Conservation (phyloP, 495 filamentous ascomycete genomes). For the Trichoderma virens region DNA sequence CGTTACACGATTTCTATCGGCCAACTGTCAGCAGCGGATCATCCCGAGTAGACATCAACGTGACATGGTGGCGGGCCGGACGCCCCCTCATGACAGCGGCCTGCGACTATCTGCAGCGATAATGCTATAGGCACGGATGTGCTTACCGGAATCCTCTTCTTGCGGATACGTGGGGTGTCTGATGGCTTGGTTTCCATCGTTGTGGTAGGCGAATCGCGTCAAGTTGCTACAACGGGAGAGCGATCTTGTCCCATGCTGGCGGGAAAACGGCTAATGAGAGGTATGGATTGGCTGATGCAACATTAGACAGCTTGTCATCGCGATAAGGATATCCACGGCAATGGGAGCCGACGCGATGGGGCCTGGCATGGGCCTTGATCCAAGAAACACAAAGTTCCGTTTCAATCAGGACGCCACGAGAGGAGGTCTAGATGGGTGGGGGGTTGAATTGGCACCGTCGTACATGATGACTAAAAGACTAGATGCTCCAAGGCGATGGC, state of each 20-base stretch:
- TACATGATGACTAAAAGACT: background rate
- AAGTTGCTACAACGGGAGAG: background rate
- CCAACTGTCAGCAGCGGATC: background rate
- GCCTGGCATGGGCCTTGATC: background rate
- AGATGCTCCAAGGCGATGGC: too few relatives aligned
- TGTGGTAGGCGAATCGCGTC: background rate
- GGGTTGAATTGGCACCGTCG: background rate
- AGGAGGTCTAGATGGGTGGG: background rate
- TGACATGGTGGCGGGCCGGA: background rate
- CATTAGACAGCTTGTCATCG: background rate
- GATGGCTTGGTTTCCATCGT: background rate
- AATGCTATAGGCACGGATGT: background rate
- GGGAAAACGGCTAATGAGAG: background rate
- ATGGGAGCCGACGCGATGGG: background rate
- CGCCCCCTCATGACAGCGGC: too few relatives aligned
- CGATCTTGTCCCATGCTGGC: background rate
- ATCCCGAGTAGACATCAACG: background rate
- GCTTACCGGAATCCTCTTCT: constrained; percentile 3
- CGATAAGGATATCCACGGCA: background rate
- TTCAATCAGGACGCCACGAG: background rate
- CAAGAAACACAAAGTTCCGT: background rate
- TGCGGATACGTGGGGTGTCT: background rate
- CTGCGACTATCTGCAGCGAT: background rate
- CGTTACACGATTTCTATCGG: background rate
- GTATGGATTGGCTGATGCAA: background rate